Evolutionary conservation across 2,329 filamentous ascomycete genomes (phyloP).

Genomic region (Talaromyces sp.): DNA sequence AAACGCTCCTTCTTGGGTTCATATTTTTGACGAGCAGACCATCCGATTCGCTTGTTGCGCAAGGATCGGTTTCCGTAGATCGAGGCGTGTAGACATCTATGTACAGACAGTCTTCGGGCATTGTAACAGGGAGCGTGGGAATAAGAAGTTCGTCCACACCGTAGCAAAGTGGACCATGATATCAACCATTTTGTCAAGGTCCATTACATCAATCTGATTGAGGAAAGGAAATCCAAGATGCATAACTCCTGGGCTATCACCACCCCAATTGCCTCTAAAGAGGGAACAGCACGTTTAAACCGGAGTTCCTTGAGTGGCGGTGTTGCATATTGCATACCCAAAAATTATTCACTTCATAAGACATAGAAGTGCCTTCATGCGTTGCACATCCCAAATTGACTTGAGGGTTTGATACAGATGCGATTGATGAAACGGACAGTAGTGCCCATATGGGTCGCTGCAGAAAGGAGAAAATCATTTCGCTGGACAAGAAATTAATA

Average conservation of each 20-base stretch:
- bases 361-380: background rate
- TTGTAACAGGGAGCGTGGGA: background rate
- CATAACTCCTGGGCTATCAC: background rate
- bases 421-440: background rate
- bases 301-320: background rate
- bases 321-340: background rate
- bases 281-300: background rate
- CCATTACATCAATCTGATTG: background rate
- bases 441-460: background rate
- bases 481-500: background rate
- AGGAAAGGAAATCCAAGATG: background rate
- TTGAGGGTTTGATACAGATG: background rate
- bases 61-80: background rate
- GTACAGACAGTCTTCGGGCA: background rate
- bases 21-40: background rate
- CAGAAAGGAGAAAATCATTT: background rate
- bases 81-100: background rate
- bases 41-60: background rate
- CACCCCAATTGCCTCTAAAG: background rate
- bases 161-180: background rate
- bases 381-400: background rate
- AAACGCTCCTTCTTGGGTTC: background rate
- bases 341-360: background rate
- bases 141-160: background rate
- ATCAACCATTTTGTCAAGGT: background rate